phyloP scores from a whole-genome alignment of 805 yeast genomes.

The Candida nemodendra region DNA sequence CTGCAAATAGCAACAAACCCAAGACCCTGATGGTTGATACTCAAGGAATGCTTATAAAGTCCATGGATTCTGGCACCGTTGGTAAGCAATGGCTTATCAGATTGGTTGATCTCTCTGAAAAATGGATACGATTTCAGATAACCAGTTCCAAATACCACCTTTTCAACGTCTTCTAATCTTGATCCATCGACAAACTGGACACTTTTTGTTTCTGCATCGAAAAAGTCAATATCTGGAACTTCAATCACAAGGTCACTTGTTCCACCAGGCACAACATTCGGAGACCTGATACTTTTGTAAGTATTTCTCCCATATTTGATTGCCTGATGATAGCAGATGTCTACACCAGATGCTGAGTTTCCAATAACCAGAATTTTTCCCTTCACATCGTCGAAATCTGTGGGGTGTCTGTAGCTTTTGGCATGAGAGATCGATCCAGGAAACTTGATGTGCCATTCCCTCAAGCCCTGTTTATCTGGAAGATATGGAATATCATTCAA shows the following conservation, averaged over 20 bases:
- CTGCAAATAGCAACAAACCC: conserved; percentile 63
- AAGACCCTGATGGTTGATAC: conserved; percentile 59
- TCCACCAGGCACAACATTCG: conserved; percentile 43
- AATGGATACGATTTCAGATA: conserved; percentile 63
- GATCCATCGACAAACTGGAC: conserved; percentile 51
- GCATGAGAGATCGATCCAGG: conserved; percentile 58
- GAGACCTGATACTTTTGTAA: conserved; percentile 50
- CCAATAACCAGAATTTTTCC: conserved; percentile 65
- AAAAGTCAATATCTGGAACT: conserved; percentile 41
- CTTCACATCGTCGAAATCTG: conserved; percentile 37
- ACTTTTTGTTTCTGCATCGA: conserved; percentile 36
- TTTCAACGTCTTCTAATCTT: conserved; percentile 45
- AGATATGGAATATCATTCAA: conserved; percentile 57
- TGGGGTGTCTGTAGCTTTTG: conserved; percentile 49
- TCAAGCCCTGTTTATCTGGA: conserved; percentile 56
- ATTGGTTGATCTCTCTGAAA: conserved; percentile 33
- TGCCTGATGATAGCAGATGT: conserved; percentile 62
- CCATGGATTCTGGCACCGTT: conserved; percentile 49
- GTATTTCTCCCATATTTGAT: conserved; percentile 39
- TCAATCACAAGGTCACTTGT: conserved; percentile 39
- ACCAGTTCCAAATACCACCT: conserved; percentile 70
- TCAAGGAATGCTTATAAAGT: conserved; percentile 59
- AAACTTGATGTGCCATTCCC: conserved; percentile 40
- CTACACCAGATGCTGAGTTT: conserved; percentile 71
- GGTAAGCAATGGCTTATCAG: conserved; percentile 38